Conservation (phyloP, 768 basidiomycete species). For the Kwoniella newhampshirensis region DNA sequence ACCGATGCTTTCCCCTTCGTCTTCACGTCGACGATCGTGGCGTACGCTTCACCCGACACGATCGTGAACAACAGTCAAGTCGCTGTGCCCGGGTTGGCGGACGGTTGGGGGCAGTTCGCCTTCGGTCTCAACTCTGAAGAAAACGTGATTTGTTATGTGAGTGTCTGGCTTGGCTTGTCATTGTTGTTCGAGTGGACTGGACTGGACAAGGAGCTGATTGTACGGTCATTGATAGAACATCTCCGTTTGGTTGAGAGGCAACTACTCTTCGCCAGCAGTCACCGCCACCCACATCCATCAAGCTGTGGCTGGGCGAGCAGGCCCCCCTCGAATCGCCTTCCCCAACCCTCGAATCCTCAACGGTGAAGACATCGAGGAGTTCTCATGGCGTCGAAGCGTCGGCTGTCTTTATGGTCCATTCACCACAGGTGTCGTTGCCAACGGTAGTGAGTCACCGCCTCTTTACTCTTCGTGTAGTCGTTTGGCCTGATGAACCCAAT, state of each 20-base stretch:
- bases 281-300: conserved; percentile 48
- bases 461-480: neutral
- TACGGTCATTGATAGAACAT: conserved; percentile 24
- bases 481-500: neutral
- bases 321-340: conserved; percentile 53
- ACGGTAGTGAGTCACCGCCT: conserved; percentile 41
- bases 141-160: conserved; percentile 48
- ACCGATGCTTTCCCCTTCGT: conserved; percentile 34
- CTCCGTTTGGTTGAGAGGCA: conserved; percentile 36
- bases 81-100: conserved; percentile 29
- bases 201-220: too few species aligned
- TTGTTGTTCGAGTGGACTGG: too few species aligned
- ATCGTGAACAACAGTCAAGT: conserved; percentile 43
- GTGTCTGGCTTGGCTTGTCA: too few species aligned
- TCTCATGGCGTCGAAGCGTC: conserved; percentile 39
- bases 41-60: conserved; percentile 32
- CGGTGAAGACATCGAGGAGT: conserved; percentile 37
- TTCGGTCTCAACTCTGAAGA: conserved; percentile 45
- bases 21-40: conserved; percentile 47
- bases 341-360: conserved; percentile 44
- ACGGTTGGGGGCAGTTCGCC: conserved; percentile 41
- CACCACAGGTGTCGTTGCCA: conserved; percentile 46
- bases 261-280: conserved; percentile 45
- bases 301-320: conserved; percentile 33
- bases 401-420: conserved; percentile 52